Base-by-base conservation (phyloP, 176 grass and related monocot genomes). In the Phragmites australis region DNA sequence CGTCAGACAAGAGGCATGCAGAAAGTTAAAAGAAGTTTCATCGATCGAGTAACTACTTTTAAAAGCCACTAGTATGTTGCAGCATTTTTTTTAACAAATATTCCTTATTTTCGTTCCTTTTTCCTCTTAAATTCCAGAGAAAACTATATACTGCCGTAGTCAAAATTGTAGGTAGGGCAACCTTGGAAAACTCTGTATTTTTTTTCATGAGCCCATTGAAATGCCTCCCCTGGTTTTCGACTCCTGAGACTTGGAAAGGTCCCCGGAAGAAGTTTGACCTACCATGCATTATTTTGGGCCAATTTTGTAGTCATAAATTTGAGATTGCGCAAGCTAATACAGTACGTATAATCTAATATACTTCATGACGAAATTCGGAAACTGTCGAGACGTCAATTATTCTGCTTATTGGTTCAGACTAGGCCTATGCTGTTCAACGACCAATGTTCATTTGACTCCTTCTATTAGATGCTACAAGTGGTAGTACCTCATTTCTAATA, bases 161-260 rank as follows among this genome's bases (percentile, higher is more conserved):
- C 68, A 73, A 82, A 26, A 41, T 61, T 26, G 44, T 64, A 52
- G 69, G 30, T 40, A 63, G 52, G 53, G 17, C 8, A 43, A 49
- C 30, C 25, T 5, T 44, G 16, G 9, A 8, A 19, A 76, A 41
- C 1, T 21, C 2, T 77, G 1, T 21, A 13, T 12, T 40, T 70
- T 22, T 27, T 26, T 51, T 81, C 72, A 30, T 39, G 25, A 43
- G 53, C 43, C 34, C 45, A 52, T 15, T 37, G 53, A 81, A 70
- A 76, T 21, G 60, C 77, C 44, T 82, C 34, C 84, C 72, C 43
- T 54, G 63, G 85, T 87, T 87, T 82, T 64, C 70, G 63, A 87
- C 71, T 64, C 43, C 8, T 0, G 54, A 47, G 16, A 42, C 43
- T 22, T 15, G 5, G 22, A 14, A 47, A 60, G 51, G 13, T 82